A percentile compares a stretch with the other conserved stretches of the same genome.
Evolutionary conservation across 192 early-diverging fungal species (phyloP).

Genomic region (Endogone sp.): DNA sequence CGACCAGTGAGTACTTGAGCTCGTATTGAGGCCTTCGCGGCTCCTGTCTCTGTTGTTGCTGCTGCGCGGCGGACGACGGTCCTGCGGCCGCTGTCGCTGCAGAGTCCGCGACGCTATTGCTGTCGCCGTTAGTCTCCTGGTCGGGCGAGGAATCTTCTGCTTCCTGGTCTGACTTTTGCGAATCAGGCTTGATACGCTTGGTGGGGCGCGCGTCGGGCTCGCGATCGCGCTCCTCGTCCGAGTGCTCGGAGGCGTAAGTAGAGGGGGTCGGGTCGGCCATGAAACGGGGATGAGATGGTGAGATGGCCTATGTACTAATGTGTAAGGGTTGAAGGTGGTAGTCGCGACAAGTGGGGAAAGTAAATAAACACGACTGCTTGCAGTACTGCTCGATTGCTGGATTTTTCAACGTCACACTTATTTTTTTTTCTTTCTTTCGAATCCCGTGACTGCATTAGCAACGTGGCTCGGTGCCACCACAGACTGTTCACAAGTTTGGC

Average conservation of each 20-base stretch:
- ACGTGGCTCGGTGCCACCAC: background rate
- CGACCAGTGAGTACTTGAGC: slow-evolving; percentile 82
- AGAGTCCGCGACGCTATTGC: slow-evolving; percentile 2
- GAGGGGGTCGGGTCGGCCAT: background rate
- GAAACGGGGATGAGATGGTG: background rate
- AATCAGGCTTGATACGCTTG: background rate
- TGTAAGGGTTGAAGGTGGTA: no score
- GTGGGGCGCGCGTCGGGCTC: background rate
- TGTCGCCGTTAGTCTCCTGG: no score
- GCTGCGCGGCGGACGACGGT: slow-evolving; percentile 14
- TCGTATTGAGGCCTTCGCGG: slow-evolving; percentile 73
- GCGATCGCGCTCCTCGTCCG: background rate
- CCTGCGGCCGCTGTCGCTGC: slow-evolving; percentile 21
- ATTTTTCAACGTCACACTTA: background rate
- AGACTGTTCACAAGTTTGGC: no score
- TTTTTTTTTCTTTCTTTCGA: background rate
- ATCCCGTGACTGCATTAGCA: background rate
- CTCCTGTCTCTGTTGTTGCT: slow-evolving; percentile 6
- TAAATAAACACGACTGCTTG: no score
- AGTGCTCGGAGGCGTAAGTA: background rate
- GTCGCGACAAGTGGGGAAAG: no score
- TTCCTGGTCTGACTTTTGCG: background rate
- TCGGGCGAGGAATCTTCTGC: no score
- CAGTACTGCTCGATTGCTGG: no score
- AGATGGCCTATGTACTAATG: no score